Percentiles rank a stretch among this genome's conserved stretches.
phyloP scores from a whole-genome alignment of 345 rosid genomes.

The Turritis glabra region DNA sequence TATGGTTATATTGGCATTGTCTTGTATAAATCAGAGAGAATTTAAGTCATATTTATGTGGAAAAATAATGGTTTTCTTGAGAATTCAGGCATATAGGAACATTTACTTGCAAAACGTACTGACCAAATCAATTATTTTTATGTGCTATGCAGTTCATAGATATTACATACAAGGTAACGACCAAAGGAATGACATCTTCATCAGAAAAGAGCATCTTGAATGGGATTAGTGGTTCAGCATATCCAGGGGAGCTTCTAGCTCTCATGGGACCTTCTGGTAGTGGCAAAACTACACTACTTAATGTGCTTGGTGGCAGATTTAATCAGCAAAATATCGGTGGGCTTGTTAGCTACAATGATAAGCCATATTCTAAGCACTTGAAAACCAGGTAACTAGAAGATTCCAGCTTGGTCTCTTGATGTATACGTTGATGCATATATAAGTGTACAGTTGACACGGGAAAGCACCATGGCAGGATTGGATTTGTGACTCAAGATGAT shows the following conservation, averaged over 20 bases:
- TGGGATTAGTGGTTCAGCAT: slow-evolving; percentile 77
- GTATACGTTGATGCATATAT: slow-evolving; percentile 6
- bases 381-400: slow-evolving; percentile 69
- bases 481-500: slow-evolving; percentile 96
- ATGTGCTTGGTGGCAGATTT: slow-evolving; percentile 73
- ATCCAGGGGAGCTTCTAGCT: slow-evolving; percentile 88
- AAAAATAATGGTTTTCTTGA: neutral
- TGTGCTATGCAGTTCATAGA: slow-evolving; percentile 68
- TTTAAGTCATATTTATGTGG: neutral
- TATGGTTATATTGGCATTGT: slow-evolving; percentile 37
- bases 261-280: slow-evolving; percentile 99
- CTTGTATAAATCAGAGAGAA: slow-evolving; percentile 21
- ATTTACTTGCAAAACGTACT: neutral
- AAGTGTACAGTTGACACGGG: neutral
- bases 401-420: neutral
- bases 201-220: slow-evolving; percentile 68
- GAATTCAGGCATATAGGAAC: slow-evolving; percentile 4
- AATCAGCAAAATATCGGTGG: slow-evolving; percentile 53
- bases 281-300: slow-evolving; percentile 84
- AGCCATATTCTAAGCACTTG: slow-evolving; percentile 67
- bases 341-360: slow-evolving; percentile 71
- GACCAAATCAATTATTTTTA: neutral
- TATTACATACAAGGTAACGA: slow-evolving; percentile 67
- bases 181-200: slow-evolving; percentile 53
- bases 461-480: slow-evolving; percentile 58